A percentile compares a stretch with the other conserved stretches of the same genome.
These are phyloP conservation scores for Blastocystis sp. DNA, from an alignment of 352 stramenopile genomes.

Conservation along the genomic window DNA sequence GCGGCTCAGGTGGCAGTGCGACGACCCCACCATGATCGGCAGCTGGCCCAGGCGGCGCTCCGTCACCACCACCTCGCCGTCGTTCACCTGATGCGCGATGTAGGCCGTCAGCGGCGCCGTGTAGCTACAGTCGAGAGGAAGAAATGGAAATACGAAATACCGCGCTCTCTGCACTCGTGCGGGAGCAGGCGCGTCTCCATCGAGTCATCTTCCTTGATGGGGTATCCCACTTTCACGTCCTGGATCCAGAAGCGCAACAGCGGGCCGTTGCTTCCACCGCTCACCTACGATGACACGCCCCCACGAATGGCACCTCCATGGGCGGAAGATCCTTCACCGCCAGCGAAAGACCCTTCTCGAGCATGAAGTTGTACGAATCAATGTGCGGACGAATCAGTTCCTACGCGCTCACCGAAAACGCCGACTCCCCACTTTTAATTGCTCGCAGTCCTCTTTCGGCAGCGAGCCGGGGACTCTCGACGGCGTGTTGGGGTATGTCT, in stretches of 20 bases:
- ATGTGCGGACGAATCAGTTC: conserved; percentile 91
- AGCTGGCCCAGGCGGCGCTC: conserved; percentile 83
- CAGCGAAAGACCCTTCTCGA: conserved; percentile 86
- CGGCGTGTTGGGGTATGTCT: conserved; percentile 66
- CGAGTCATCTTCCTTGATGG: conserved; percentile 69
- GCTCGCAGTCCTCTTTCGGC: conserved; percentile 42
- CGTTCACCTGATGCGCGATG: conserved; percentile 76
- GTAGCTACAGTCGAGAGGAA: conserved; percentile 79
- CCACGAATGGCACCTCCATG: conserved; percentile 82
- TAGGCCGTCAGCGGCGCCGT: conserved; percentile 87
- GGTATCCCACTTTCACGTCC: conserved; percentile 82
- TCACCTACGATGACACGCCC: conserved; percentile 69
- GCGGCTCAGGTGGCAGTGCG: conserved; percentile 87
- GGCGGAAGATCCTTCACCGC: conserved; percentile 86
- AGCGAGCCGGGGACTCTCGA: conserved; percentile 64
- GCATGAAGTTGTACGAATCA: conserved; percentile 95
- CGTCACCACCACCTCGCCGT: conserved; percentile 72
- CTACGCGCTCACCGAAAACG: conserved; percentile 10
- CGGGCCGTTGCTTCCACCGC: conserved; percentile 73
- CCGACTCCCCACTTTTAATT: conserved; percentile 35
- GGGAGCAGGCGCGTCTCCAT: conserved; percentile 80
- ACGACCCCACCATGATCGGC: conserved; percentile 94
- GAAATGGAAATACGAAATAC: conserved; percentile 74
- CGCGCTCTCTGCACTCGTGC: conserved; percentile 90
- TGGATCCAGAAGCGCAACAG: conserved; percentile 81